Percentiles rank a stretch among this genome's conserved stretches.
phyloP scores from a whole-genome alignment of 495 filamentous ascomycete genomes.

The Neurospora sp. region DNA sequence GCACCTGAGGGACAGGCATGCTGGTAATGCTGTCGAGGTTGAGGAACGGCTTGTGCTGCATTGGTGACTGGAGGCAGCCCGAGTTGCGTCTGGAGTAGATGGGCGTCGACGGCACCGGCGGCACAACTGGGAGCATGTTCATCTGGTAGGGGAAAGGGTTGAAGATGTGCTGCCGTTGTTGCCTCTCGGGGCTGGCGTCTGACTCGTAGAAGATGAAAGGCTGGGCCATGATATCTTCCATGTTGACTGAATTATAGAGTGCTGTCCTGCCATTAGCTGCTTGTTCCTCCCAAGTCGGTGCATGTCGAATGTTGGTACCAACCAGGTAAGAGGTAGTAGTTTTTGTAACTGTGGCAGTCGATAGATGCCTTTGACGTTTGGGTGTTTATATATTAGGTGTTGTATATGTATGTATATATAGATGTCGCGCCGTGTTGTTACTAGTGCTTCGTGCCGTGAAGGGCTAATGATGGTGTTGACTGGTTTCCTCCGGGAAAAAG shows the following conservation, averaged over 20 bases:
- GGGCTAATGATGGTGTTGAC: slow-evolving; percentile 43
- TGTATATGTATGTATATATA: slow-evolving; percentile 26
- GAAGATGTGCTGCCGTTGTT: slow-evolving; percentile 73
- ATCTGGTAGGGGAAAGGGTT: slow-evolving; percentile 51
- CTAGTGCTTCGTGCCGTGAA: slow-evolving; percentile 20
- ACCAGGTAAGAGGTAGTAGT: slow-evolving; percentile 11
- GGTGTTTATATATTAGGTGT: slow-evolving; percentile 36
- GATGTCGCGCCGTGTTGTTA: slow-evolving; percentile 32
- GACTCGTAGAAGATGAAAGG: slow-evolving; percentile 90
- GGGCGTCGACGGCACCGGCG: slow-evolving; percentile 50
- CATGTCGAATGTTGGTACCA: slow-evolving; percentile 8
- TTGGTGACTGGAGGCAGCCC: slow-evolving; percentile 46
- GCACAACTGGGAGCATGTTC: slow-evolving; percentile 41
- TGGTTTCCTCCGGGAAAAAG: slow-evolving; percentile 31
- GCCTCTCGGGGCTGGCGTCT: slow-evolving; percentile 64
- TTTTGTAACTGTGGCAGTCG: slow-evolving; percentile 9
- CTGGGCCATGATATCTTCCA: slow-evolving; percentile 50
- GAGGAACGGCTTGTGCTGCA: slow-evolving; percentile 51
- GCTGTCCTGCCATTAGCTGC: slow-evolving; percentile 5
- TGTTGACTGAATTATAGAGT: slow-evolving; percentile 13
- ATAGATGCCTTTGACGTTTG: slow-evolving; percentile 8
- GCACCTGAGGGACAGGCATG: slow-evolving; percentile 41
- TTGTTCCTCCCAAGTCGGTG: slow-evolving; percentile 9
- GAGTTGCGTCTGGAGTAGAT: slow-evolving; percentile 70
- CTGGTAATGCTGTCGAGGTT: slow-evolving; percentile 15